Evolutionary conservation across 257 asterid species (phyloP).

Genomic region (Euphrasia confusa): DNA sequence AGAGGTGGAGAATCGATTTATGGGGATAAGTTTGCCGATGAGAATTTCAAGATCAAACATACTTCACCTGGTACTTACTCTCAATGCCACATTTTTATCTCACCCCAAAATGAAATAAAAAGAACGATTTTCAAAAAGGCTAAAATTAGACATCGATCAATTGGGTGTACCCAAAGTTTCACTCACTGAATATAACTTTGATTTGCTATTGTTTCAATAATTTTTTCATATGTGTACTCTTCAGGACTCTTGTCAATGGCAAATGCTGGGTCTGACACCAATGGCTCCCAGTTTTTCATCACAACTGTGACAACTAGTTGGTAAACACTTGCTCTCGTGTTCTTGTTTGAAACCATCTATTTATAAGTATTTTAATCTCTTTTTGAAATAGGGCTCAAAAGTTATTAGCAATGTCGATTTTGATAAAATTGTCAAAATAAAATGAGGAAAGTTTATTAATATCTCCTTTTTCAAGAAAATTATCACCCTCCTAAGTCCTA

Average conservation of each 20-base stretch:
- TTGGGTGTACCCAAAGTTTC: background rate
- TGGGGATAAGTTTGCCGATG: constrained; percentile 88
- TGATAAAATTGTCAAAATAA: too few species aligned
- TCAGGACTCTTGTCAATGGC: constrained; percentile 89
- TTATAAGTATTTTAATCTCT: background rate
- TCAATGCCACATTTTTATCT: background rate
- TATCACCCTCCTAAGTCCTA: background rate
- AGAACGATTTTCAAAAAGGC: background rate
- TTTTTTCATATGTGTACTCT: constrained; percentile 5
- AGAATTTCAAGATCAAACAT: constrained; percentile 89
- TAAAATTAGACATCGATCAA: background rate
- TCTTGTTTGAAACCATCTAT: background rate
- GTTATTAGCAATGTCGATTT: too few species aligned
- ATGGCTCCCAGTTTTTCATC: constrained; percentile 95
- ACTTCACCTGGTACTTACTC: constrained; percentile 83
- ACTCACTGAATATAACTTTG: background rate
- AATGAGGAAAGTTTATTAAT: too few species aligned
- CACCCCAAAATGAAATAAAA: background rate
- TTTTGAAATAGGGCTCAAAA: too few species aligned
- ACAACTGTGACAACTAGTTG: constrained; percentile 99
- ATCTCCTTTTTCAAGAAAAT: too few species aligned
- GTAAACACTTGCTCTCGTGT: constrained; percentile 28
- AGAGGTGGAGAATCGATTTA: constrained; percentile 96
- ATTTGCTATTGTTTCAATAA: background rate
- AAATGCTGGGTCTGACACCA: constrained; percentile 81